Evolutionary conservation across 2,329 filamentous ascomycete genomes (phyloP).

Genomic region (Zymoseptoria pseudotritici): DNA sequence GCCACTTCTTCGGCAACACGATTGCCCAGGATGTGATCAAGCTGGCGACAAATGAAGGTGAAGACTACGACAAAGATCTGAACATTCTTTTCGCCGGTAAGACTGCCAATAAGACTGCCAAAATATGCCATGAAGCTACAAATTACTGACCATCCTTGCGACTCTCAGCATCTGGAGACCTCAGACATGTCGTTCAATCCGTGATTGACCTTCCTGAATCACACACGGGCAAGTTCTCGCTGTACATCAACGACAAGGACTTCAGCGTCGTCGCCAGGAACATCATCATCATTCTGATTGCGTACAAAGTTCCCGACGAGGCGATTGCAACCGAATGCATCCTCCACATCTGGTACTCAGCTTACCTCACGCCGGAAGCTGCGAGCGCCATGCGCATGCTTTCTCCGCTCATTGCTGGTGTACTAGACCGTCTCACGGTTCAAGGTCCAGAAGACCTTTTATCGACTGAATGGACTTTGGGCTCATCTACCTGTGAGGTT

Average conservation of each 20-base stretch:
- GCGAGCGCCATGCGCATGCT: no score
- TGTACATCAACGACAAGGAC: conserved; percentile 37
- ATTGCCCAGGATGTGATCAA: conserved; percentile 36
- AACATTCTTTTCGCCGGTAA: conserved; percentile 32
- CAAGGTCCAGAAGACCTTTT: conserved; percentile 20
- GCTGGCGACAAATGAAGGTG: conserved; percentile 27
- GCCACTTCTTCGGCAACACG: conserved; percentile 37
- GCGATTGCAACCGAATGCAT: conserved; percentile 28
- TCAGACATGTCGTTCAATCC: conserved; percentile 37
- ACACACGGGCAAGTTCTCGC: conserved; percentile 21
- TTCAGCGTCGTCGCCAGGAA: conserved; percentile 29
- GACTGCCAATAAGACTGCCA: conserved; percentile 11
- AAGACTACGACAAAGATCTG: conserved; percentile 4
- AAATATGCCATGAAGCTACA: conserved; percentile 20
- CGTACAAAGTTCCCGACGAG: conserved; percentile 9
- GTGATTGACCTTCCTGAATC: conserved; percentile 28
- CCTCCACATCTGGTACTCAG: conserved; percentile 43
- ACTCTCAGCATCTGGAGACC: conserved; percentile 34
- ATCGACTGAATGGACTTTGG: conserved; percentile 21
- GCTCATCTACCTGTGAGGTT: conserved; percentile 21
- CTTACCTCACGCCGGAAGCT: conserved; percentile 21
- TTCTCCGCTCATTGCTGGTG: no score
- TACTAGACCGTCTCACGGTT: no score
- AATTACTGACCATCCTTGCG: conserved; percentile 24
- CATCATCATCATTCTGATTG: conserved; percentile 32